A percentile compares a stretch with the other conserved stretches of the same genome.
These are phyloP conservation scores for Ilex paraguariensis DNA, from an alignment of 305 asterid genomes.

Conservation along the genomic window DNA sequence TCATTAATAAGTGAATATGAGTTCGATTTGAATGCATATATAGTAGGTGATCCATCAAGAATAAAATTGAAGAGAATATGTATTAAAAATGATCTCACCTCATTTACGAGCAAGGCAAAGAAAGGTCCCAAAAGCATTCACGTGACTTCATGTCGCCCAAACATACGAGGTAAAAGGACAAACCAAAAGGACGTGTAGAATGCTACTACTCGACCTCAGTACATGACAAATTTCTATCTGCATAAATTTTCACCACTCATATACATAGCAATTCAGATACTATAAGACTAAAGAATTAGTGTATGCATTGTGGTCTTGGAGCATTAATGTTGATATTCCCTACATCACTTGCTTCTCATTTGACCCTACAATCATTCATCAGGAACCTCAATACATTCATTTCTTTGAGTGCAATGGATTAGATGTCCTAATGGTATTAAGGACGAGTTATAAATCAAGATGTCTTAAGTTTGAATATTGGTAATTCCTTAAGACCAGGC, in stretches of 20 bases:
- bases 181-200: not conserved
- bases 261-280: not conserved
- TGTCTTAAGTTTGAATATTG: no score
- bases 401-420: no score
- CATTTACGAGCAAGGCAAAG: not conserved
- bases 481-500: no score
- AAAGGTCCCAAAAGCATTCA: not conserved
- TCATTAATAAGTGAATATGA: no score
- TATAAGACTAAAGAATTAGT: not conserved
- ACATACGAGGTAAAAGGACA: not conserved
- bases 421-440: no score
- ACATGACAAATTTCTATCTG: not conserved
- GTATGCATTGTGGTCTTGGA: no score
- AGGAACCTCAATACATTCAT: no score
- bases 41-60: not conserved
- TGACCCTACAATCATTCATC: no score
- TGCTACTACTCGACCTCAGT: not conserved
- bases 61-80: not conserved
- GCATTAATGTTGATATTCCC: no score
- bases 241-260: not conserved
- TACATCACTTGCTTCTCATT: no score
- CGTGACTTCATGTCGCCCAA: slow-evolving; percentile 1
- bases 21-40: not conserved
- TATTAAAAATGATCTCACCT: no score
- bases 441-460: no score